A percentile compares a stretch with the other conserved stretches of the same genome.
Evolutionary conservation across 2,329 filamentous ascomycete genomes (phyloP).

Genomic region (Nemania sp.): DNA sequence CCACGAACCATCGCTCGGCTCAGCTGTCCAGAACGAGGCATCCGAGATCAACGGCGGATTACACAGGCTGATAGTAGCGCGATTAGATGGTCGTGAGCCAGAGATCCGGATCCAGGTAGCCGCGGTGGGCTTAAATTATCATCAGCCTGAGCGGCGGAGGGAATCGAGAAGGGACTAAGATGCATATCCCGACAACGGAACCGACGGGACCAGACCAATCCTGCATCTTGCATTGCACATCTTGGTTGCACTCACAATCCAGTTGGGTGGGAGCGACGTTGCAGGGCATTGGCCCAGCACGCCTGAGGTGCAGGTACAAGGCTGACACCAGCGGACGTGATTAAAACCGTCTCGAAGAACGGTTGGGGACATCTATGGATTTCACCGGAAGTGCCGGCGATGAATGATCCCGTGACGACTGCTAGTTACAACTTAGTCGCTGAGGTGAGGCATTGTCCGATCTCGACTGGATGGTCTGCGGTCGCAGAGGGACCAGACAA

Average conservation of each 20-base stretch:
- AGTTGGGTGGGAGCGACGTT: conserved; percentile 22
- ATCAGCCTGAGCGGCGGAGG: too few relatives aligned
- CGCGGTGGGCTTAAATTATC: neutral
- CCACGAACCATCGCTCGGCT: neutral
- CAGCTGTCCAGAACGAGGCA: conserved; percentile 11
- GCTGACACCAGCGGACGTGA: conserved; percentile 15
- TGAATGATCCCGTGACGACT: conserved; percentile 5
- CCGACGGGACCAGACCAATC: neutral
- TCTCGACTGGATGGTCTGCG: too few relatives aligned
- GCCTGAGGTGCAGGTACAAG: conserved; percentile 24
- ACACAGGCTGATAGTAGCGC: neutral
- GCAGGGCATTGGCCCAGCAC: conserved; percentile 20
- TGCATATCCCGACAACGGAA: neutral
- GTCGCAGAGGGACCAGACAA: too few relatives aligned
- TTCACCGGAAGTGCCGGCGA: neutral
- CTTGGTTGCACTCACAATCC: conserved; percentile 18
- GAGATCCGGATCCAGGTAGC: neutral
- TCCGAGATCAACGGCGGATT: conserved; percentile 2
- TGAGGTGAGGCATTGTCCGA: neutral
- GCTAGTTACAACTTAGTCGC: neutral
- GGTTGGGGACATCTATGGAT: neutral
- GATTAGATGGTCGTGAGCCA: neutral
- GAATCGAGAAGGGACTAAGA: too few relatives aligned
- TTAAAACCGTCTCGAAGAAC: neutral
- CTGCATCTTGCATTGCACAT: conserved; percentile 16